phyloP scores from a whole-genome alignment of 2,329 filamentous ascomycete species.

The Talaromyces islandicus region DNA sequence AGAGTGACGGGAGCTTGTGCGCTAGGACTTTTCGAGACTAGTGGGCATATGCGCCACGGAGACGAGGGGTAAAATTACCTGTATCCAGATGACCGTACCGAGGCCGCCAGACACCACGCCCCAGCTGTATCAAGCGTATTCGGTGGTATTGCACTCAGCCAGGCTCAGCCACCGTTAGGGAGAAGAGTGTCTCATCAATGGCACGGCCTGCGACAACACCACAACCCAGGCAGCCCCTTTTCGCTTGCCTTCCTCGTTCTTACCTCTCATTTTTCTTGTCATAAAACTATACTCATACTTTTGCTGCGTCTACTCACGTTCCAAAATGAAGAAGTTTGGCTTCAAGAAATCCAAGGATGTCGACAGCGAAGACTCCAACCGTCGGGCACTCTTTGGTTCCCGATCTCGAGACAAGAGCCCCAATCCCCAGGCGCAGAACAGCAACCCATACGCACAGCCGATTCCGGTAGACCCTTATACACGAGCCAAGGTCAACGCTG shows the following conservation, averaged over 20 bases:
- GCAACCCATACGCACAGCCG: slow-evolving; percentile 53
- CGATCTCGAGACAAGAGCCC: slow-evolving; percentile 51
- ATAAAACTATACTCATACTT: not conserved
- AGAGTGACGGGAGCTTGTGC: not conserved
- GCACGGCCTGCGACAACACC: not conserved
- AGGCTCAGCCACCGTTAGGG: not conserved
- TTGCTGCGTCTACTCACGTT: not conserved
- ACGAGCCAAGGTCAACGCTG: slow-evolving; percentile 40
- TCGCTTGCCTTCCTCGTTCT: not conserved
- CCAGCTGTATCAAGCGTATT: not conserved
- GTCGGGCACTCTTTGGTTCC: slow-evolving; percentile 54
- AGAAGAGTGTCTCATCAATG: not conserved
- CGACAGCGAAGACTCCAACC: slow-evolving; percentile 45
- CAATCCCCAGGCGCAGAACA: slow-evolving; percentile 33
- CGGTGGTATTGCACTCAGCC: not conserved
- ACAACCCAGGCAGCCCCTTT: not conserved
- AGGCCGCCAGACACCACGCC: not conserved
- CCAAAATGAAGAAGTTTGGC: slow-evolving; percentile 21
- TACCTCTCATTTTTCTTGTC: not conserved
- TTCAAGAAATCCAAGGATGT: slow-evolving; percentile 52
- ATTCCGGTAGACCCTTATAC: slow-evolving; percentile 51
- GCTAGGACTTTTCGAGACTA: not conserved
- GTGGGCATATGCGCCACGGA: not conserved
- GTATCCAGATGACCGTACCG: not conserved
- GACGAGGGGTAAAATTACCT: not conserved